Evolutionary conservation across 116 monocot genomes (phyloP).

Genomic region (Dioscorea cayenensis): DNA sequence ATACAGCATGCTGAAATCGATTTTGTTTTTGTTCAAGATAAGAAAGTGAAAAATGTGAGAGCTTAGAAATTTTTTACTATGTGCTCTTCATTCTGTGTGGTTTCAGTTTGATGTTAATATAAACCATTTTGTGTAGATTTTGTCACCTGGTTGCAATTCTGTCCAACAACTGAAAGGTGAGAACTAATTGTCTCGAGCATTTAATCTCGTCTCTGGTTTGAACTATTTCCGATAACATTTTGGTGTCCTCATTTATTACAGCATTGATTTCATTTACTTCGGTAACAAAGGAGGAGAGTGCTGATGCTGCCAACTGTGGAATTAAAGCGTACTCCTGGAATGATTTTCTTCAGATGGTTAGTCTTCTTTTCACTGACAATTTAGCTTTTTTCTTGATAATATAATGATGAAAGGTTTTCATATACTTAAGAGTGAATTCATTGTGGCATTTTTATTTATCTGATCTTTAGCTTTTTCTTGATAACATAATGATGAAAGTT

Average conservation of each 20-base stretch:
- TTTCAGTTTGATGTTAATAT: slow-evolving; percentile 29
- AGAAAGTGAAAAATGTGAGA: slow-evolving; percentile 75
- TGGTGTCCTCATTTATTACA: slow-evolving; percentile 7
- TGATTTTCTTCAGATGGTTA: slow-evolving; percentile 34
- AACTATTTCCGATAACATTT: not conserved
- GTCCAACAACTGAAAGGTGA: slow-evolving; percentile 53
- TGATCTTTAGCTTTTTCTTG: no score
- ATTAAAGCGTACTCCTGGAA: slow-evolving; percentile 66
- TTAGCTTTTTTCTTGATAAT: not conserved
- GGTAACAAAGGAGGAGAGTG: slow-evolving; percentile 33
- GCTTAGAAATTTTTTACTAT: not conserved
- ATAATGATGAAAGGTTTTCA: no score
- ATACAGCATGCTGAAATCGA: slow-evolving; percentile 86
- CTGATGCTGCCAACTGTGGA: slow-evolving; percentile 28
- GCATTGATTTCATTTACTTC: slow-evolving; percentile 59
- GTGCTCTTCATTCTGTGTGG: slow-evolving; percentile 22
- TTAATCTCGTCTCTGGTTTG: slow-evolving; percentile 3
- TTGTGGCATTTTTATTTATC: no score
- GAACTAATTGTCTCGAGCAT: not conserved
- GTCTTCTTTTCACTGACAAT: not conserved
- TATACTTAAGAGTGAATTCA: no score
- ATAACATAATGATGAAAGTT: no score
- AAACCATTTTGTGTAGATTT: slow-evolving; percentile 30
- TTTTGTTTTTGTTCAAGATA: slow-evolving; percentile 77
- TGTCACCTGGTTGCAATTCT: slow-evolving; percentile 36